Percentiles rank a stretch among this genome's conserved stretches.
phyloP scores from a whole-genome alignment of 2,329 filamentous ascomycete species.

The Cercospora citrullina region DNA sequence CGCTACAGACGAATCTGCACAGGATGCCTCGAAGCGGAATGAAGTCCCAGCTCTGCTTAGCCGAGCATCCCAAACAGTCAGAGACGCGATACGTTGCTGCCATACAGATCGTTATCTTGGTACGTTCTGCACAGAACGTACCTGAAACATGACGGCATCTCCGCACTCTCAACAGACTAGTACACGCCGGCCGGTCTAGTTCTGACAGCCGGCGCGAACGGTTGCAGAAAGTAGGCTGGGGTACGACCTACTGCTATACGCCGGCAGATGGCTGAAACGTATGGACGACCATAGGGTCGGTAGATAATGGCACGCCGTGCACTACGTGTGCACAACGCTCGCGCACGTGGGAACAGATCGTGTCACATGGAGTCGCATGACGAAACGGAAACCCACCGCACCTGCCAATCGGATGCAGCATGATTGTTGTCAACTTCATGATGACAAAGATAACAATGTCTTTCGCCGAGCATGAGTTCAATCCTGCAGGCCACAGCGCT shows the following conservation, averaged over 20 bases:
- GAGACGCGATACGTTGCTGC: neutral
- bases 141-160: neutral
- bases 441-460: neutral
- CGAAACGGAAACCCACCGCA: neutral
- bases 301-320: neutral
- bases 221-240: neutral
- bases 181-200: neutral
- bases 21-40: neutral
- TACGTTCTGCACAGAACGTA: neutral
- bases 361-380: neutral
- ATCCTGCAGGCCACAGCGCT: neutral
- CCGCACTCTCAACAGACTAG: neutral
- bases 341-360: neutral
- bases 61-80: neutral
- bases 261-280: neutral
- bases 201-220: neutral
- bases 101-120: neutral
- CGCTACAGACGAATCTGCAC: neutral
- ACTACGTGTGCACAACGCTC: neutral
- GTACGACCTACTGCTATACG: neutral
- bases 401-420: neutral
- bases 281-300: neutral
- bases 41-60: neutral
- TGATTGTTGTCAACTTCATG: neutral
- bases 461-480: neutral